Evolutionary conservation across 75 land plant genomes (phyloP).

Genomic region (Azolla pinnata): DNA sequence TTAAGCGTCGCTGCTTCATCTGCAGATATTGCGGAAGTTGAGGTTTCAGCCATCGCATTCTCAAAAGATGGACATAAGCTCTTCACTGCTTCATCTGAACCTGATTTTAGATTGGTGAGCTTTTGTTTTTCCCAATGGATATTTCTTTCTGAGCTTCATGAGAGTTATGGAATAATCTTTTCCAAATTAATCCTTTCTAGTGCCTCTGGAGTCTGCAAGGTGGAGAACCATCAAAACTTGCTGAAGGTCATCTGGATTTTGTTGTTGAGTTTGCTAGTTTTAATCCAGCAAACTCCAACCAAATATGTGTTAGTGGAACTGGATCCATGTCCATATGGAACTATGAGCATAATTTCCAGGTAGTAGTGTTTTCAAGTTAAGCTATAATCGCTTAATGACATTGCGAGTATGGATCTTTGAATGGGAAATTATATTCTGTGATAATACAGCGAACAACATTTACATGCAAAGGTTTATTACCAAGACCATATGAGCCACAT

Average conservation of each 20-base stretch:
- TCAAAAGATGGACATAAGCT: constrained; percentile 11
- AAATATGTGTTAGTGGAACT: constrained; percentile 21
- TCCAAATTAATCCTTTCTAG: no score
- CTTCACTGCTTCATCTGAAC: constrained; percentile 18
- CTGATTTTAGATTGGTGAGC: constrained; percentile 21
- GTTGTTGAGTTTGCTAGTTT: constrained; percentile 12
- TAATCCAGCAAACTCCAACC: constrained; percentile 9
- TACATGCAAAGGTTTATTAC: background rate
- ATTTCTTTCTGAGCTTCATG: background rate
- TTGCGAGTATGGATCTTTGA: background rate
- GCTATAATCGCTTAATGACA: background rate
- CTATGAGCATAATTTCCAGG: constrained; percentile 18
- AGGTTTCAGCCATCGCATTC: constrained; percentile 13
- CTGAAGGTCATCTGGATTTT: constrained; percentile 10
- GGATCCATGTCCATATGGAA: constrained; percentile 20
- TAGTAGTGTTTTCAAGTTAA: background rate
- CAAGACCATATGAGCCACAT: constrained; percentile 12
- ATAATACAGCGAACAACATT: constrained; percentile 14
- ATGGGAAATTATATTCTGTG: constrained; percentile 1
- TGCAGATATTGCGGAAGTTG: constrained; percentile 16
- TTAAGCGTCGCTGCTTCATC: background rate
- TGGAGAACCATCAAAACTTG: constrained; percentile 12
- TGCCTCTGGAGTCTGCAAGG: constrained; percentile 8
- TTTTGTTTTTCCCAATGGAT: background rate
- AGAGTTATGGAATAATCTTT: background rate